Conservation (phyloP, 163 green algal genomes). For the Chlamydomonas reinhardtii region DNA sequence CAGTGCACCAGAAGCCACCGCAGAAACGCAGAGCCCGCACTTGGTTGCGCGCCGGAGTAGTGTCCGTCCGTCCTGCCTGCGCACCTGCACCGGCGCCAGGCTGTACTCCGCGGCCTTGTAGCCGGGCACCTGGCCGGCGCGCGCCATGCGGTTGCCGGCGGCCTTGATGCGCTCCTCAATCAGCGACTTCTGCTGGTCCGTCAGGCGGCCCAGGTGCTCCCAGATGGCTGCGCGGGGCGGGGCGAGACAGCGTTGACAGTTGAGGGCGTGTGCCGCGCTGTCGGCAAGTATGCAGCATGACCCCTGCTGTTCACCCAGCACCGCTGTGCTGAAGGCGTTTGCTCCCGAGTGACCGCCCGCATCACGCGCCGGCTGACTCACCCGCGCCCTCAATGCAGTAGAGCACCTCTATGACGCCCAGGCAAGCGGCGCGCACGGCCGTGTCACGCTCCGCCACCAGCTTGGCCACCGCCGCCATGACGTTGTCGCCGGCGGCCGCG, state of each 20-base stretch:
- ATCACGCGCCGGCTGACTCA: slow-evolving; percentile 16
- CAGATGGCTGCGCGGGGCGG: slow-evolving; percentile 68
- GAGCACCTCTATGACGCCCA: slow-evolving; percentile 81
- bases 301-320: no score
- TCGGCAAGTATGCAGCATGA: no score
- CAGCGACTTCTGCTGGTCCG: slow-evolving; percentile 83
- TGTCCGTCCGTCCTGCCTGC: background rate
- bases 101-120: slow-evolving; percentile 56
- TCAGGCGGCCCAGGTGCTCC: slow-evolving; percentile 81
- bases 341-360: no score
- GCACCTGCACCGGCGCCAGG: background rate
- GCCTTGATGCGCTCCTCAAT: slow-evolving; percentile 95
- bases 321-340: no score
- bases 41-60: no score
- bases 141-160: slow-evolving; percentile 75
- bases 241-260: no score
- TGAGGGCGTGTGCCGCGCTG: no score
- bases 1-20: no score
- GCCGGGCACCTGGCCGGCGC: slow-evolving; percentile 63
- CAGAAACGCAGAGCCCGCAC: no score
- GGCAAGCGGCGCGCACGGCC: slow-evolving; percentile 78
- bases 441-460: slow-evolving; percentile 89
- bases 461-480: slow-evolving; percentile 70
- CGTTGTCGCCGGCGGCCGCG: slow-evolving; percentile 37
- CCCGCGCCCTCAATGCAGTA: slow-evolving; percentile 82